Base-by-base conservation (phyloP, 2,329 filamentous ascomycete species). In the Aspergillus niger region DNA sequence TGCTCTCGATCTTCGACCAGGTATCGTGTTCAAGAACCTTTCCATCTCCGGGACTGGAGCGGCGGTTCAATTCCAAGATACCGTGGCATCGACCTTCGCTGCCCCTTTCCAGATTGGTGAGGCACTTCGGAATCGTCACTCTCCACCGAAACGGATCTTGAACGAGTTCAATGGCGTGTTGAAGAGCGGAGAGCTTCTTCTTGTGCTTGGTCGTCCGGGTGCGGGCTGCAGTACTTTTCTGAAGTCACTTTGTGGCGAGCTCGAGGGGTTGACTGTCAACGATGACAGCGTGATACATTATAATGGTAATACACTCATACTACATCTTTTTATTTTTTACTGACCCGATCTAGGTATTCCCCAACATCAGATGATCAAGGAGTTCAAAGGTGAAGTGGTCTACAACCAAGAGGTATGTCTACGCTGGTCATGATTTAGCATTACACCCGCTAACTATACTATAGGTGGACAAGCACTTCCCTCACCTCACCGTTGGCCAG, bases 241-340 rank as follows among this genome's bases (percentile, higher is more conserved):
- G 60, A 95, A 95, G 81, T 91, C 91, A 0, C 84, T 95, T 65
- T 85, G 90, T 10, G 91, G 91, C 63, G 91, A 95, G 76, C 90
- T 89, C 26, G 88, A 92, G 66, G 91, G 91, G 44, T 87, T 94
- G 69, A 85, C 84, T 62, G 81, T 94, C 22, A 89, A 91, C 52
- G 76, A 88, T 2, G 76, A 80, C 6, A 89, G 90, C 0, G 85
- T 89, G 57, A 86, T 95, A 72, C 93, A 95, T 78, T 95, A 95
- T 71, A 90, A 93, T 83, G 86, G 88, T 66, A 56, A 8, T 3
- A 47, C 3, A 13, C 8, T 26, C 5, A 13, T 5, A 49, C 1
- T 36, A 36, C 3, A 5, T 28, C 6, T 49, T 15, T 2, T 3
- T 2, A 7, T 17, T 8, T 1, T 24, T 2, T 28, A 30, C 24